Evolutionary conservation across 2,329 filamentous ascomycete species (phyloP).

Genomic region (Sarocladium oryzae): DNA sequence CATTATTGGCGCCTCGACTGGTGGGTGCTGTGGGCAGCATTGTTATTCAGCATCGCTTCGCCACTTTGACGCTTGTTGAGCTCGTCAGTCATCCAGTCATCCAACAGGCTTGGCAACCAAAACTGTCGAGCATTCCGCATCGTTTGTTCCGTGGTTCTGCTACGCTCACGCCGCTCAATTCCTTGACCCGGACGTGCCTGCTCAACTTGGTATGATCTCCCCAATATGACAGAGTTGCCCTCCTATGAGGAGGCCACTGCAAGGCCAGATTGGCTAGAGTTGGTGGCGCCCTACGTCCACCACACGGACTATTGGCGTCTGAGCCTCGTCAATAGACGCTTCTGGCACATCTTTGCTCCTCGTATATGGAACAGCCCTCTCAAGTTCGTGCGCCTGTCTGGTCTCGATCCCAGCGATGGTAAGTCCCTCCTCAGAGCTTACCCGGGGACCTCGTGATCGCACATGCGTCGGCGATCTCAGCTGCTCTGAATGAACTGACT

Average conservation of each 20-base stretch:
- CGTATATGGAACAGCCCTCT: constrained; percentile 47
- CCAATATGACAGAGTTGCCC: constrained; percentile 32
- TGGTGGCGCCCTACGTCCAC: constrained; percentile 39
- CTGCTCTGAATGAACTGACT: constrained; percentile 10
- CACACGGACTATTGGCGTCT: constrained; percentile 36
- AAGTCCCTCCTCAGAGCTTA: constrained; percentile 17
- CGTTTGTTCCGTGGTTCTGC: no score
- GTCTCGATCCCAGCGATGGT: constrained; percentile 40
- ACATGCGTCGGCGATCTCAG: neutral
- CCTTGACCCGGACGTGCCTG: no score
- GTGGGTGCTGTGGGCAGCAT: neutral
- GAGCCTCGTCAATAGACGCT: constrained; percentile 41
- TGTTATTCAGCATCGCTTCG: no score
- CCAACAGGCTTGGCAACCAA: no score
- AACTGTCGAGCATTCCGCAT: no score
- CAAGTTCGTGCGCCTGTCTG: constrained; percentile 28
- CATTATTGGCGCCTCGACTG: neutral
- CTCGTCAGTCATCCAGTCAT: no score
- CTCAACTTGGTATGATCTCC: no score
- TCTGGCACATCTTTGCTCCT: constrained; percentile 43
- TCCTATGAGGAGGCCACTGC: constrained; percentile 47
- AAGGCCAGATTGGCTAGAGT: constrained; percentile 39
- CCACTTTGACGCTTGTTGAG: neutral
- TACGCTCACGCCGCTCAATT: no score
- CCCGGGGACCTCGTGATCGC: neutral